A percentile compares a stretch with the other conserved stretches of the same genome.
Evolutionary conservation across 192 early-diverging fungal species (phyloP).

Genomic region (Chytriomyces hyalinus): DNA sequence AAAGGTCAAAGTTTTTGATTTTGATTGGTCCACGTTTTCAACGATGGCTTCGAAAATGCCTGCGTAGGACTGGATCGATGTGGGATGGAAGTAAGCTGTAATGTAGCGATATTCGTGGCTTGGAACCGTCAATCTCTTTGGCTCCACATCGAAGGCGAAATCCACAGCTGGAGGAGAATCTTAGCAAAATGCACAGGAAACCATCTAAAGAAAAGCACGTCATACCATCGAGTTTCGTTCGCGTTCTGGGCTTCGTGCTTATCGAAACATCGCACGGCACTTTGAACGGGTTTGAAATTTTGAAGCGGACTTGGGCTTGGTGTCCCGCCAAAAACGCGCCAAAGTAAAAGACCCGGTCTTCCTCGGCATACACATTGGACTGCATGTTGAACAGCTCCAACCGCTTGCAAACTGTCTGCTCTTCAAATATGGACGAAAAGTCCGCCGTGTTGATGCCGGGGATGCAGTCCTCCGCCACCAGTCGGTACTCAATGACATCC

Average conservation of each 20-base stretch:
- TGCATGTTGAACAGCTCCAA: slow-evolving; percentile 60
- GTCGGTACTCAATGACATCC: slow-evolving; percentile 59
- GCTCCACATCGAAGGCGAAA: slow-evolving; percentile 68
- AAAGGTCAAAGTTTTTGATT: slow-evolving; percentile 56
- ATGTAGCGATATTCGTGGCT: slow-evolving; percentile 64
- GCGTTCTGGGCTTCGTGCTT: slow-evolving; percentile 53
- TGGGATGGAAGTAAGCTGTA: slow-evolving; percentile 63
- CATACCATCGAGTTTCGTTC: slow-evolving; percentile 52
- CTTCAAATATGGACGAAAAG: slow-evolving; percentile 65
- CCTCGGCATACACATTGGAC: slow-evolving; percentile 67
- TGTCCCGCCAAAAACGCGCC: slow-evolving; percentile 63
- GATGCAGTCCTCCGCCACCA: slow-evolving; percentile 63
- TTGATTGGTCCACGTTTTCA: slow-evolving; percentile 58
- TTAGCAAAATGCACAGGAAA: background rate
- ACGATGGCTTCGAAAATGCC: slow-evolving; percentile 67
- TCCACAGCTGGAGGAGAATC: slow-evolving; percentile 39
- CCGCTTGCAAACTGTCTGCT: slow-evolving; percentile 65
- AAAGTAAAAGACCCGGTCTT: slow-evolving; percentile 65
- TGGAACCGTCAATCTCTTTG: slow-evolving; percentile 60
- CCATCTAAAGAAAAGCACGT: background rate
- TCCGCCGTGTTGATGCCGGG: slow-evolving; percentile 68
- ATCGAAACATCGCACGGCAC: slow-evolving; percentile 61
- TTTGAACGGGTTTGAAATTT: slow-evolving; percentile 68
- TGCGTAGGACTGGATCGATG: slow-evolving; percentile 61
- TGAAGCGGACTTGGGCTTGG: slow-evolving; percentile 62